Base-by-base conservation (phyloP, 1,284 basidiomycete species). In the Xerocomus cyaneibrunnescens region DNA sequence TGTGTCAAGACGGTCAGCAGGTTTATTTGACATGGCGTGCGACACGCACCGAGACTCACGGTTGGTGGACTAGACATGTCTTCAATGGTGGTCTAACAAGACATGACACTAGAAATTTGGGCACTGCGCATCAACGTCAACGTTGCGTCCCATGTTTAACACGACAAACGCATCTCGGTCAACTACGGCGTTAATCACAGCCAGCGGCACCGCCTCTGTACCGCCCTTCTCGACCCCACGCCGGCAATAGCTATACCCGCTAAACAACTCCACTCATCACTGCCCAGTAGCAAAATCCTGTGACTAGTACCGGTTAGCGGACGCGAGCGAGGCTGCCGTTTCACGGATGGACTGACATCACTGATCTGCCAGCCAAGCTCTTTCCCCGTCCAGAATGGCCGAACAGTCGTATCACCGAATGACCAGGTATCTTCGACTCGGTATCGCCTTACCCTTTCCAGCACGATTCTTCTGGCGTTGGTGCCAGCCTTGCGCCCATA, bases 361-460 rank as follows among this genome's bases (percentile, higher is more conserved):
- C 70, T 77, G 60, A 98, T 86, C 72, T 86, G 80, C 96, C 95
- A 99, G 16, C 76, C 76, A 28, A 99, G 74, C 57, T 80, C 74
- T 70, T 86, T 89, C 21, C 94, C 96, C 3, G 91, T 87, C 90
- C 91, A 94, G 75, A 99, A 99, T 3, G 96, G 92, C 22, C 92
- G 81, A 1, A 98, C 84, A 51, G 76, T 79, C 19, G 83, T 76
- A 22, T 78, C 77, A 22, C 76, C 78, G 28, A 76, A 61, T 36
- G 67, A 66, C 65, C 84, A 87, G 27, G 70, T 68, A 34, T 78
- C 76, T 46, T 81, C 76, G 1, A 89, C 76, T 8, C 78, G 70
- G 48, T 72, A 76, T n/a, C 68, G 66, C 30, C 66, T 67, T 49
- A 74, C 72, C 56, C 66, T 65, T 50, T 57, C 55, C 27, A 72